Evolutionary conservation across 2,329 filamentous ascomycete species (phyloP).

Genomic region (Magnaporthiopsis incrustans): DNA sequence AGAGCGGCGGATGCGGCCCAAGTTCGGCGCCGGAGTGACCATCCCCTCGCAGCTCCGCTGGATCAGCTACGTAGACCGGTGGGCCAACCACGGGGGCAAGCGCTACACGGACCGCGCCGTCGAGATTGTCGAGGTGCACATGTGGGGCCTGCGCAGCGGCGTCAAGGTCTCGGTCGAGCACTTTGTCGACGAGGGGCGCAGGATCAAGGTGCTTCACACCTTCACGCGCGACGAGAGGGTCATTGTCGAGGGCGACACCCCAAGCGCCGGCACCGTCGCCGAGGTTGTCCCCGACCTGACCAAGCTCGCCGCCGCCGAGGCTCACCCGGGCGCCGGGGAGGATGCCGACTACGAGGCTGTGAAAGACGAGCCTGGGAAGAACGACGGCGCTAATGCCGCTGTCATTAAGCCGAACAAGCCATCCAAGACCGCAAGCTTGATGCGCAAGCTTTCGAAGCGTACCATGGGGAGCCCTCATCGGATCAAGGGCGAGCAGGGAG

Average conservation of each 20-base stretch:
- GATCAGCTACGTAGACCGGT: slow-evolving; percentile 81
- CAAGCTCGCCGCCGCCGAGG: slow-evolving; percentile 25
- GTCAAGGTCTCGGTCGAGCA: slow-evolving; percentile 84
- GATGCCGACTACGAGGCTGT: slow-evolving; percentile 11
- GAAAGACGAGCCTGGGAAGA: slow-evolving; percentile 7
- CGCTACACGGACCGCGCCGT: slow-evolving; percentile 74
- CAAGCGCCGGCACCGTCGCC: slow-evolving; percentile 38
- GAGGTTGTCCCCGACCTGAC: slow-evolving; percentile 49
- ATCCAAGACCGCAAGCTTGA: slow-evolving; percentile 8
- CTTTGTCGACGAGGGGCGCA: slow-evolving; percentile 80
- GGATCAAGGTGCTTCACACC: slow-evolving; percentile 74
- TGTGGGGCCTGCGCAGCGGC: slow-evolving; percentile 80
- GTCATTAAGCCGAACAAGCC: neutral
- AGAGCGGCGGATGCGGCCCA: slow-evolving; percentile 76
- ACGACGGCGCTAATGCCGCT: neutral
- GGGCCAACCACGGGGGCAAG: slow-evolving; percentile 62
- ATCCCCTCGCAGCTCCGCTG: slow-evolving; percentile 90
- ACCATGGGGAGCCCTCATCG: neutral
- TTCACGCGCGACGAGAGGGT: slow-evolving; percentile 68
- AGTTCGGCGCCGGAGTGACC: slow-evolving; percentile 81
- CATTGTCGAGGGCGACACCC: slow-evolving; percentile 51
- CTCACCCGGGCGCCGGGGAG: slow-evolving; percentile 15
- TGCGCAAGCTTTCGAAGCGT: slow-evolving; percentile 17
- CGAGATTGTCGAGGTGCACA: slow-evolving; percentile 81
- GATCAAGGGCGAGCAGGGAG: slow-evolving; percentile 19